Percentiles rank a stretch among this genome's conserved stretches.
Evolutionary conservation across 1,284 basidiomycete genomes (phyloP).

Genomic region (Phlebopus sp.): DNA sequence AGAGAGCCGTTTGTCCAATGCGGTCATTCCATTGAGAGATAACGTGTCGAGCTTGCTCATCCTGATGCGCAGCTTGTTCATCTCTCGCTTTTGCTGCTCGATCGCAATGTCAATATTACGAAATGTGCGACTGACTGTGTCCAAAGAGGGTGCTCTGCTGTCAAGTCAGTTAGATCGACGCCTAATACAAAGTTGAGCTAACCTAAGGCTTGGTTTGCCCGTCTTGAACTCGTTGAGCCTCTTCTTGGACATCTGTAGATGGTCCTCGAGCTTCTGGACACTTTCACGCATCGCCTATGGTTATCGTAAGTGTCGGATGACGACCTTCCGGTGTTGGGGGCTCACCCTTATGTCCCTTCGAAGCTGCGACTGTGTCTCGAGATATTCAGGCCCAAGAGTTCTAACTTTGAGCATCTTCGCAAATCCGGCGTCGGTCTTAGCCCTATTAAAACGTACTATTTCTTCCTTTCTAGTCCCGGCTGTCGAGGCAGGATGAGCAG

Average conservation of each 20-base stretch:
- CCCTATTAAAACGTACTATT: slow-evolving; percentile 70
- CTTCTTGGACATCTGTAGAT: slow-evolving; percentile 69
- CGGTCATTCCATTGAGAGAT: slow-evolving; percentile 15
- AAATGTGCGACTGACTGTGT: slow-evolving; percentile 80
- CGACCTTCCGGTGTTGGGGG: slow-evolving; percentile 9
- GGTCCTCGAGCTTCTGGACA: slow-evolving; percentile 74
- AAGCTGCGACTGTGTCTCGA: slow-evolving; percentile 78
- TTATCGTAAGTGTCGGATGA: slow-evolving; percentile 7
- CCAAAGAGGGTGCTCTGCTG: slow-evolving; percentile 73
- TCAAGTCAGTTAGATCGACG: neutral
- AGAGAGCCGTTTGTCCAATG: slow-evolving; percentile 42
- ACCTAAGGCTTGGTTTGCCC: slow-evolving; percentile 65
- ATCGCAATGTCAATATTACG: slow-evolving; percentile 77
- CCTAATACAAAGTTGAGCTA: slow-evolving; percentile 20
- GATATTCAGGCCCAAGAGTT: slow-evolving; percentile 83
- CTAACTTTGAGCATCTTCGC: slow-evolving; percentile 76
- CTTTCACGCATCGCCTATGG: slow-evolving; percentile 63
- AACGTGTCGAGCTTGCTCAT: slow-evolving; percentile 52
- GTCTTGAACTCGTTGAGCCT: slow-evolving; percentile 60
- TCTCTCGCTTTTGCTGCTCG: slow-evolving; percentile 58
- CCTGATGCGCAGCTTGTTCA: slow-evolving; percentile 54
- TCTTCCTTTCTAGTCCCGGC: slow-evolving; percentile 75
- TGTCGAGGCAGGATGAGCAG: slow-evolving; percentile 29
- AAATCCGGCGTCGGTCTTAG: slow-evolving; percentile 74
- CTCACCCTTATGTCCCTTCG: slow-evolving; percentile 67